Conservation (phyloP, 2,329 filamentous ascomycete species). For the Pseudogymnoascus sp. region DNA sequence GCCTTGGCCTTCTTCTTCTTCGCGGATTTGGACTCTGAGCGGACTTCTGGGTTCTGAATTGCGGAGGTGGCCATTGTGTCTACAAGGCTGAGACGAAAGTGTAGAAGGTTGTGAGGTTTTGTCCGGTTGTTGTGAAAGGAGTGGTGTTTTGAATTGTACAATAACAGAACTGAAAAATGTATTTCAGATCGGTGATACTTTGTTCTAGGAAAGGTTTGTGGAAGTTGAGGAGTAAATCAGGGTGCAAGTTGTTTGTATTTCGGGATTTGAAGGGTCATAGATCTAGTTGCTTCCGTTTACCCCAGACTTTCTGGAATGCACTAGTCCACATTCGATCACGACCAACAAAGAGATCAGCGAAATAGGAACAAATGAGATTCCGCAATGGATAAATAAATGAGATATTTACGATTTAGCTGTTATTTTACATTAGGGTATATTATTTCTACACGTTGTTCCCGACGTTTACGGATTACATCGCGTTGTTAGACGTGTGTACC, state of each 20-base stretch:
- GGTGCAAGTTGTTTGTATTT: conserved; percentile 5
- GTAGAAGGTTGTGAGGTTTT: neutral
- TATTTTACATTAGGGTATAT: neutral
- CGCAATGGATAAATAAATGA: neutral
- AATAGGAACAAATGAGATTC: neutral
- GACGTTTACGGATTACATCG: neutral
- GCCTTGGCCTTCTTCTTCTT: conserved; percentile 60
- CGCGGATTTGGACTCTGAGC: conserved; percentile 54
- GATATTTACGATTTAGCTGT: neutral
- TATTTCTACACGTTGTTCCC: neutral
- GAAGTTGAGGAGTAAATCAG: conserved; percentile 2
- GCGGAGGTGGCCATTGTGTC: conserved; percentile 53
- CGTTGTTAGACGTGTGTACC: neutral
- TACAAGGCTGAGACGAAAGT: conserved; percentile 7
- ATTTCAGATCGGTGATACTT: conserved; percentile 5
- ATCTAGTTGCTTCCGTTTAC: conserved; percentile 6
- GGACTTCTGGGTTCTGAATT: conserved; percentile 53
- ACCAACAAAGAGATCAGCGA: neutral
- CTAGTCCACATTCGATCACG: neutral
- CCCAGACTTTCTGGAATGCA: conserved; percentile 6
- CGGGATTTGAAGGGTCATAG: conserved; percentile 7
- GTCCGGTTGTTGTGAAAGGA: neutral
- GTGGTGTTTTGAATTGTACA: neutral
- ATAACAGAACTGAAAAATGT: conserved; percentile 2
- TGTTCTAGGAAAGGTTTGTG: neutral